Conservation (phyloP, 768 basidiomycete genomes). For the Leucocoprinus birnbaumii region DNA sequence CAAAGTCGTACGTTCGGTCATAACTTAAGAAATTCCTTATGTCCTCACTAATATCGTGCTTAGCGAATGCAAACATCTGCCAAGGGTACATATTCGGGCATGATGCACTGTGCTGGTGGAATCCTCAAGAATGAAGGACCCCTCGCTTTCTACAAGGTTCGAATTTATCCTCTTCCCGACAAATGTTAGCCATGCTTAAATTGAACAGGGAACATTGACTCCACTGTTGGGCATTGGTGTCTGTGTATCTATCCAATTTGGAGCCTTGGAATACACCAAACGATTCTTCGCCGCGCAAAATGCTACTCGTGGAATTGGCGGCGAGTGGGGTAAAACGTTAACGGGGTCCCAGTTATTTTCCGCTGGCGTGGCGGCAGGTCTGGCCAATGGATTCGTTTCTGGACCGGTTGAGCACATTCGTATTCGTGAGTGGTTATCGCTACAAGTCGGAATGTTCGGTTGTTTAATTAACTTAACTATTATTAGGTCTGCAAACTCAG, state of each 20-base stretch:
- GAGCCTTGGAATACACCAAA: constrained; percentile 83
- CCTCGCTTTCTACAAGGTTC: constrained; percentile 91
- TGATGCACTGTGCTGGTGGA: constrained; percentile 87
- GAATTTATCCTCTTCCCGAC: background rate
- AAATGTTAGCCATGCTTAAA: constrained; percentile 1
- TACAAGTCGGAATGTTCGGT: constrained; percentile 9
- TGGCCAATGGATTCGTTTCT: constrained; percentile 90
- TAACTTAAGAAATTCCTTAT: background rate
- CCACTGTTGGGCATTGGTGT: constrained; percentile 90
- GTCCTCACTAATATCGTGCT: constrained; percentile 7
- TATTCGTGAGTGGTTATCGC: constrained; percentile 60
- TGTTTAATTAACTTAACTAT: background rate
- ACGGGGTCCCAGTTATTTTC: constrained; percentile 62
- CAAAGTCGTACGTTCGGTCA: constrained; percentile 74
- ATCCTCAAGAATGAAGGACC: constrained; percentile 91
- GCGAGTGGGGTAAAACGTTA: constrained; percentile 61
- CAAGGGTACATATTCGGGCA: constrained; percentile 84
- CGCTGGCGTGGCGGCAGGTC: constrained; percentile 81
- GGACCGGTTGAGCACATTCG: constrained; percentile 98
- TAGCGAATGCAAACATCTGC: constrained; percentile 95
- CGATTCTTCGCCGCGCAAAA: constrained; percentile 73
- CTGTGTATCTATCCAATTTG: constrained; percentile 97
- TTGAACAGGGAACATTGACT: constrained; percentile 76
- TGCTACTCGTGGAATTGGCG: constrained; percentile 52
- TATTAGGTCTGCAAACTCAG: constrained; percentile 86